A percentile compares a stretch with the other conserved stretches of the same genome.
phyloP scores from a whole-genome alignment of 345 rosid genomes.

The Camelina hispida region DNA sequence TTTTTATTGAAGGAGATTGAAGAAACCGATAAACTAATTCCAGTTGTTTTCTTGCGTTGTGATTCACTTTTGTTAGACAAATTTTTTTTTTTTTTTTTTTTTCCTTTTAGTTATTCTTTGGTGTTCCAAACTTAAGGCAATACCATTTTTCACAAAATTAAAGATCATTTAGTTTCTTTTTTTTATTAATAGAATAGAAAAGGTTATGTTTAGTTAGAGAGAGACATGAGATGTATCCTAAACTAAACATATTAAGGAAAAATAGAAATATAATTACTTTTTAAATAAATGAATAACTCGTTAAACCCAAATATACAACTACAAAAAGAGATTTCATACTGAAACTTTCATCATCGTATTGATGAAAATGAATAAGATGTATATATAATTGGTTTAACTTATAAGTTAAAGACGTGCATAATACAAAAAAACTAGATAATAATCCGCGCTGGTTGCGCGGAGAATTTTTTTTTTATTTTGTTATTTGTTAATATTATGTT shows the following conservation, averaged over 20 bases:
- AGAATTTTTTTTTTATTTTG: too few relatives aligned
- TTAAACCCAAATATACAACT: not conserved
- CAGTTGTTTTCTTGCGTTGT: constrained; percentile 34
- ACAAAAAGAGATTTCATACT: not conserved
- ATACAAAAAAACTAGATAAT: too few relatives aligned
- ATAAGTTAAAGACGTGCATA: too few relatives aligned
- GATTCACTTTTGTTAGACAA: constrained; percentile 37
- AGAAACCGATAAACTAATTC: constrained; percentile 31
- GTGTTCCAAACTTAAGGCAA: constrained; percentile 36
- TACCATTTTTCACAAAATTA: not conserved
- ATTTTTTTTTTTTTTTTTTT: not conserved
- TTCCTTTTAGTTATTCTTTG: constrained; percentile 24
- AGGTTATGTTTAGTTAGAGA: constrained; percentile 40
- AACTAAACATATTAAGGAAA: not conserved
- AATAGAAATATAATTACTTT: not conserved
- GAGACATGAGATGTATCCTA: constrained; percentile 1
- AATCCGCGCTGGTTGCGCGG: too few relatives aligned
- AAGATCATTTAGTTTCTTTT: not conserved
- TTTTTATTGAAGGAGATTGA: constrained; percentile 31
- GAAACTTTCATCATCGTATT: not conserved
- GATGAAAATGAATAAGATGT: not conserved
- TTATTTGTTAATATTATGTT: too few relatives aligned
- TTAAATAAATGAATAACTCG: not conserved
- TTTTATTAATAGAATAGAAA: constrained; percentile 29
- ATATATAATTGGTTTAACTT: not conserved